Conservation (phyloP, 176 grass and related monocot species). For the Phragmites australis region DNA sequence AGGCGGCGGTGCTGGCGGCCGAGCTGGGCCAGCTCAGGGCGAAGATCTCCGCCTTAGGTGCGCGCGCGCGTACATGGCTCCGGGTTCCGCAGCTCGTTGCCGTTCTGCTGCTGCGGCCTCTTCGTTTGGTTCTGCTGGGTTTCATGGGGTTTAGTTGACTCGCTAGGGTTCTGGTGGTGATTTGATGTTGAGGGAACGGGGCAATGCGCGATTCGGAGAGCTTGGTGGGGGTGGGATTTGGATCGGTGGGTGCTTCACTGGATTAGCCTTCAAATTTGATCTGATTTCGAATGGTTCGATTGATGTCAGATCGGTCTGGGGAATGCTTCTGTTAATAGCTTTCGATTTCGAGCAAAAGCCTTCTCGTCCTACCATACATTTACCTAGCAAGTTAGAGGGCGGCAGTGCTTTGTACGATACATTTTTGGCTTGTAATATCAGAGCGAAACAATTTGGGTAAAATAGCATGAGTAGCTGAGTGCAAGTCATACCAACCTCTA, state of each 20-base stretch:
- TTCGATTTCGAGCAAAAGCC: neutral
- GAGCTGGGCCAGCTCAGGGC: conserved; percentile 49
- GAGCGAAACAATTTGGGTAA: neutral
- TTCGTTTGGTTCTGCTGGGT: neutral
- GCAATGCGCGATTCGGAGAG: neutral
- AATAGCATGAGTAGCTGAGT: neutral
- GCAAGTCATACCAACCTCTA: neutral
- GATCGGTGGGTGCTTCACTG: neutral
- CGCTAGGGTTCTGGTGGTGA: conserved; percentile 36
- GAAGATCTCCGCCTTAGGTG: conserved; percentile 49
- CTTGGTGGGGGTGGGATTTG: neutral
- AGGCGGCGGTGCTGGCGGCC: conserved; percentile 42
- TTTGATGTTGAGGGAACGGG: neutral
- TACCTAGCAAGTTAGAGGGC: neutral
- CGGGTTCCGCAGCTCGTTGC: neutral
- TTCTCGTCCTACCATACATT: neutral
- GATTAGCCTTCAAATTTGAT: neutral
- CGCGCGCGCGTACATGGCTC: conserved; percentile 2
- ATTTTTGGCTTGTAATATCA: neutral
- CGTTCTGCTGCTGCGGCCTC: neutral
- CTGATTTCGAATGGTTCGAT: neutral
- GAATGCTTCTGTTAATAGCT: neutral
- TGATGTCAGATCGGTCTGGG: neutral
- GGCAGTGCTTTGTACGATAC: neutral
- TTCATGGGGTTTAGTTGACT: conserved; percentile 28